Base-by-base conservation (phyloP, 768 basidiomycete genomes). In the Floccularia luteovirens region DNA sequence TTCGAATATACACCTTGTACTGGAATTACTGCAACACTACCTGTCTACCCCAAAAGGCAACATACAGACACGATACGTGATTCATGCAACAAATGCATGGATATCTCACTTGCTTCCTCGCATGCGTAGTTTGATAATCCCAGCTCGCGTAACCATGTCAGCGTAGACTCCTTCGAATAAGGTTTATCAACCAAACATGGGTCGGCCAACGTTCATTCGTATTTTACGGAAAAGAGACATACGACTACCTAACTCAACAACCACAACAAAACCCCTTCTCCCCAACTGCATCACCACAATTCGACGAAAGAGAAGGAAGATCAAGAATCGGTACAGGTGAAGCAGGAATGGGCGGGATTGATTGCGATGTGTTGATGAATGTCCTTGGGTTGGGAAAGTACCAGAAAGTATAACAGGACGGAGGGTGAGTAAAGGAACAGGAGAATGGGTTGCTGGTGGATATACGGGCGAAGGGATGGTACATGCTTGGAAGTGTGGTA, bases 81-180 rank as follows among this genome's bases (percentile, higher is more conserved):
- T 93, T 8, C 89, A 90, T 53, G 85, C 87, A 2, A 90, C 88
- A 2, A 94, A 94, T 55, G 89, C 74, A 14, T 91, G 89, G 78
- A 64, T 68, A 2, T 76, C 85, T 1, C 79, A 86, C 46, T 71
- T 93, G 31, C 62, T 93, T 40, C 63, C 69, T 10, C 70, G 71
- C 0, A 63, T 86, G 62, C 72, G 77, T 14, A 63, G 64, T 37
- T 83, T 75, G 53, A 74, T 86, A 43, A 53, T 83, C 13, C 82
- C 85, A 20, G 46, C 67, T 16, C 64, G 79, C 38, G 76, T 70
- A 30, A 62, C 64, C 45, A 79, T 85, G 80, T 75, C 74, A 24
- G 77, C 82, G 0, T 83, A 86, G 53, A 61, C 68, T 24, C 75
- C 77, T 0, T 74, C 78, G 8, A n/a, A n/a, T n/a, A n/a, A n/a